These are phyloP conservation scores for Gnomoniopsis sp. DNA, from an alignment of 2,329 filamentous ascomycete genomes.

Conservation along the genomic window DNA sequence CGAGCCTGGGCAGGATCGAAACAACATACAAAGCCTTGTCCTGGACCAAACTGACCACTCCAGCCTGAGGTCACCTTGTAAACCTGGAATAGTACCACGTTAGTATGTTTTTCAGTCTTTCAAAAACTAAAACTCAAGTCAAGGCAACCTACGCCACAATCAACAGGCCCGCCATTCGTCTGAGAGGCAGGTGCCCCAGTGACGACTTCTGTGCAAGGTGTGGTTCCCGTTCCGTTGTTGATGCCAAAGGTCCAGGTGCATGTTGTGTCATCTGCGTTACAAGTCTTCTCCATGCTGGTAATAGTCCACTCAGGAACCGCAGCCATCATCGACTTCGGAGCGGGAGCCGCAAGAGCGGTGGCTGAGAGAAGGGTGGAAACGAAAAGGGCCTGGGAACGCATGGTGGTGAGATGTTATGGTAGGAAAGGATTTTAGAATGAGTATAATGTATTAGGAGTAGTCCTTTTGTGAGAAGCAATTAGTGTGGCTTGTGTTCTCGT, in stretches of 20 bases:
- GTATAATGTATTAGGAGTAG: background rate
- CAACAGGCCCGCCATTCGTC: slow-evolving; percentile 32
- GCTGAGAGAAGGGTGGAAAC: slow-evolving; percentile 25
- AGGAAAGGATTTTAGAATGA: background rate
- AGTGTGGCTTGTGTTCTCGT: too few species aligned
- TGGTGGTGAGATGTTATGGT: too few species aligned
- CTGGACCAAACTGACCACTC: slow-evolving; percentile 52
- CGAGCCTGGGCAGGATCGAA: background rate
- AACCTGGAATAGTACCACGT: slow-evolving; percentile 1
- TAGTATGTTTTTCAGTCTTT: background rate
- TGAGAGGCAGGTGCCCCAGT: slow-evolving; percentile 31
- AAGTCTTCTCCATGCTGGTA: slow-evolving; percentile 33
- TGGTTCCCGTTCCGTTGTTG: slow-evolving; percentile 30
- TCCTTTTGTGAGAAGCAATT: background rate
- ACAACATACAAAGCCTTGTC: slow-evolving; percentile 40
- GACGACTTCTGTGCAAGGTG: slow-evolving; percentile 32
- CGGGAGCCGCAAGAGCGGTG: slow-evolving; percentile 24
- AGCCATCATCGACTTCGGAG: slow-evolving; percentile 24
- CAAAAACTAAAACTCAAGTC: background rate
- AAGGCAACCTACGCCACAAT: slow-evolving; percentile 36
- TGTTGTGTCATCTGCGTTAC: slow-evolving; percentile 34
- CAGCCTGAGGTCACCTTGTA: slow-evolving; percentile 53
- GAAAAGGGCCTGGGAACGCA: slow-evolving; percentile 33
- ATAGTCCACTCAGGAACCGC: slow-evolving; percentile 37
- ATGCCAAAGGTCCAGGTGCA: slow-evolving; percentile 41